A percentile compares a stretch with the other conserved stretches of the same genome.
Evolutionary conservation across 805 yeast species (phyloP).

Genomic region (Starmerella gropengiesseri): DNA sequence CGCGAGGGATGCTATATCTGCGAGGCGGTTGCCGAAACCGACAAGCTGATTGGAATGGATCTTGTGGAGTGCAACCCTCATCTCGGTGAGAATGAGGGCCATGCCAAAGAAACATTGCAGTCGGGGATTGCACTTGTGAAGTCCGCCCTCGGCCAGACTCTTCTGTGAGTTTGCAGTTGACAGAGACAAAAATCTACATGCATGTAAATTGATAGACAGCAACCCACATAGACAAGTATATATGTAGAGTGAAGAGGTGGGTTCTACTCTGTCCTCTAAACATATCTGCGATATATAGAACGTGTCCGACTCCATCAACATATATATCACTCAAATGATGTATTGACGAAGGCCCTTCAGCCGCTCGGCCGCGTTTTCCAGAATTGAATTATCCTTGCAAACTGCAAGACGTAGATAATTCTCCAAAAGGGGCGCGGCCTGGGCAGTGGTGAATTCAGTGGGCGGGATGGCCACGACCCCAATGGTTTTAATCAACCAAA

Average conservation of each 20-base stretch:
- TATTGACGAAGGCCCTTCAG: constrained; percentile 60
- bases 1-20: constrained; percentile 89
- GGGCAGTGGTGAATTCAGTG: constrained; percentile 75
- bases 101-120: constrained; percentile 71
- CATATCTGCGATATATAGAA: neutral
- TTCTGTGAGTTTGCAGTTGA: constrained; percentile 39
- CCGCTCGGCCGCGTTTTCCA: constrained; percentile 72
- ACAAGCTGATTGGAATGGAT: constrained; percentile 78
- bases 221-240: neutral
- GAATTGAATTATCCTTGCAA: constrained; percentile 77
- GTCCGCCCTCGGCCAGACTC: constrained; percentile 89
- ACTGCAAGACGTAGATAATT: constrained; percentile 87
- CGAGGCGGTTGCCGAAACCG: constrained; percentile 84
- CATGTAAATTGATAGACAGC: neutral
- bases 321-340: constrained; percentile 25
- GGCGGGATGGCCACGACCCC: constrained; percentile 98
- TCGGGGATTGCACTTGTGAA: constrained; percentile 86
- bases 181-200: neutral
- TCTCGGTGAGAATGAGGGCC: constrained; percentile 64
- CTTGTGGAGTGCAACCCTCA: constrained; percentile 90
- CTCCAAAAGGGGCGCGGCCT: constrained; percentile 66
- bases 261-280: neutral
- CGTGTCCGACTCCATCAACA: neutral
- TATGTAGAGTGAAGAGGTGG: too few relatives aligned
- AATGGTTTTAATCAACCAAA: constrained; percentile 83